Conservation (phyloP, 176 grass and related monocot genomes). For the Paspalum vaginatum region DNA sequence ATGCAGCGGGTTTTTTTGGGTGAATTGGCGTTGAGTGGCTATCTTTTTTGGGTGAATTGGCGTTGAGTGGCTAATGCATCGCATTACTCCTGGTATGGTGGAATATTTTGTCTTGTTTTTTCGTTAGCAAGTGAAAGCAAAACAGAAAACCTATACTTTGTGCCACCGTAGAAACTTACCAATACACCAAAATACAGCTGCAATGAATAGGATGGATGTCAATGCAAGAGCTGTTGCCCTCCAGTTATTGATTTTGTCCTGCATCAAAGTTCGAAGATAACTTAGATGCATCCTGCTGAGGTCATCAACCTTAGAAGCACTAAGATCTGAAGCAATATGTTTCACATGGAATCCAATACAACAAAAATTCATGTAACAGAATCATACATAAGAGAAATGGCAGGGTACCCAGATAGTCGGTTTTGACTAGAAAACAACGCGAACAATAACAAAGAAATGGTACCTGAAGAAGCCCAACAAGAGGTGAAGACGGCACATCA, state of each 20-base stretch:
- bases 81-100: not conserved
- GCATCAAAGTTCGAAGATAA: conserved; percentile 38
- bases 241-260: conserved; percentile 94
- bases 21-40: not conserved
- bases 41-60: not conserved
- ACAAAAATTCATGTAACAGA: conserved; percentile 10
- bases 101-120: not conserved
- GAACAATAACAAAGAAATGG: conserved; percentile 9
- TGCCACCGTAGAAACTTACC: conserved; percentile 49
- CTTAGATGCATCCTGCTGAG: not conserved
- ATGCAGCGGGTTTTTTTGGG: not conserved
- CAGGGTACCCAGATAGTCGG: conserved; percentile 1
- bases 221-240: conserved; percentile 77
- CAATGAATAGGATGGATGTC: conserved; percentile 86
- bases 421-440: conserved; percentile 3
- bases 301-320: not conserved
- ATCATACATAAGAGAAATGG: conserved; percentile 1
- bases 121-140: not conserved
- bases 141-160: not conserved
- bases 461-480: conserved; percentile 96
- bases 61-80: not conserved
- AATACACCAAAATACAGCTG: conserved; percentile 74
- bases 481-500: conserved; percentile 94
- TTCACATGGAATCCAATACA: not conserved
- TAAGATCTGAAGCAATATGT: not conserved